These are phyloP conservation scores for Spergularia marina DNA, from an alignment of 148 eudicot genomes.

Conservation along the genomic window DNA sequence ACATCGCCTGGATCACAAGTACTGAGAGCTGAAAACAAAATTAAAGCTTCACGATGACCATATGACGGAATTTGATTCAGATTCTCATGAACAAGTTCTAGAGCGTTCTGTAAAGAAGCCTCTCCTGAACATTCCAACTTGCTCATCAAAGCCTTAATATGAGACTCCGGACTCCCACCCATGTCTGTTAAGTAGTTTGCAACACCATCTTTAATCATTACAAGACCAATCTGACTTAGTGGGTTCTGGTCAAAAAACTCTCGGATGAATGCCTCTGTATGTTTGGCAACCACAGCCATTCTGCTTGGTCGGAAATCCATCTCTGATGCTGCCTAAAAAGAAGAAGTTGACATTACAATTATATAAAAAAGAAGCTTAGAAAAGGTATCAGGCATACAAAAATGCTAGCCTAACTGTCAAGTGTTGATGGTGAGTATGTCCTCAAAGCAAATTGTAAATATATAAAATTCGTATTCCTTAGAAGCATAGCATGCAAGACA, in stretches of 20 bases:
- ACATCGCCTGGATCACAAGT: conserved; percentile 98
- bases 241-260: conserved; percentile 98
- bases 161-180: conserved; percentile 98
- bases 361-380: neutral
- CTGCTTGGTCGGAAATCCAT: conserved; percentile 89
- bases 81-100: conserved; percentile 74
- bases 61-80: conserved; percentile 80
- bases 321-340: conserved; percentile 74
- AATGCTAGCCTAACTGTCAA: neutral
- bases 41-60: conserved; percentile 90
- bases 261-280: conserved; percentile 78
- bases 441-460: neutral
- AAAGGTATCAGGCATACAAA: neutral
- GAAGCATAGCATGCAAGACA: neutral
- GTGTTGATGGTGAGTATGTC: neutral
- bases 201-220: conserved; percentile 77
- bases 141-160: conserved; percentile 83
- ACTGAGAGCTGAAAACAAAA: conserved; percentile 80
- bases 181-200: conserved; percentile 81
- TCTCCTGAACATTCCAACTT: conserved; percentile 92
- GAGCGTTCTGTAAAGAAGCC: conserved; percentile 83
- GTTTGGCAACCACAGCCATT: conserved; percentile 80
- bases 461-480: neutral
- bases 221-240: conserved; percentile 82
- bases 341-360: neutral